Conservation (phyloP, 441 rosid genomes). For the Arabidopsis lyrata region DNA sequence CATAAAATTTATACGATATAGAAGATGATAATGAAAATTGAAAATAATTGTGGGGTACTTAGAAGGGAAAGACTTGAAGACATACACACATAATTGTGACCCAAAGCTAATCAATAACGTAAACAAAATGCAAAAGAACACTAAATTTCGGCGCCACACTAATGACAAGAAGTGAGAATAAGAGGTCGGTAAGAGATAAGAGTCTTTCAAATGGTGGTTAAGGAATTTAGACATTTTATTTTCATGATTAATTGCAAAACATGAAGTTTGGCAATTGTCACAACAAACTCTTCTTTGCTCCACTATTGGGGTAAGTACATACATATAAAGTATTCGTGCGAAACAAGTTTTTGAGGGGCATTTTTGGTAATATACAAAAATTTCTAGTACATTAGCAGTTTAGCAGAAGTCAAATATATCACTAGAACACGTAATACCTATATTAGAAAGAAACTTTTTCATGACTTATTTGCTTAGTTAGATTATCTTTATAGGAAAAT, state of each 20-base stretch:
- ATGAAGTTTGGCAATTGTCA: constrained; percentile 36
- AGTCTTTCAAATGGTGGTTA: constrained; percentile 30
- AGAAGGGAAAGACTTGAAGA: constrained; percentile 14
- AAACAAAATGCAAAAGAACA: constrained; percentile 29
- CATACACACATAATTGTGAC: constrained; percentile 29
- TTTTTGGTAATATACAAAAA: neutral
- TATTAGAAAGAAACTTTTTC: neutral
- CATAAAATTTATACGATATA: neutral
- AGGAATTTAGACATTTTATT: constrained; percentile 20
- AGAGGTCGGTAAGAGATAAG: constrained; percentile 37
- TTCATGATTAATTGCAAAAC: constrained; percentile 18
- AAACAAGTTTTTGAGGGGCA: neutral
- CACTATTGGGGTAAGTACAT: neutral
- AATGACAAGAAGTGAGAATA: constrained; percentile 28
- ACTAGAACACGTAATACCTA: constrained; percentile 29
- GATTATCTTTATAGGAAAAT: neutral
- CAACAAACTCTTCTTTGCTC: neutral
- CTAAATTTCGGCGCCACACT: constrained; percentile 39
- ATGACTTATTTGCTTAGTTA: neutral
- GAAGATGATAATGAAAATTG: neutral
- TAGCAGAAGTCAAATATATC: constrained; percentile 18
- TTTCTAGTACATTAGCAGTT: neutral
- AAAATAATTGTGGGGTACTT: constrained; percentile 10
- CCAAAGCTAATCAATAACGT: constrained; percentile 40
- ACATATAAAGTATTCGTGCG: neutral